These are phyloP conservation scores for Hebeloma cylindrosporum DNA, from an alignment of 768 basidiomycete species.

Conservation along the genomic window DNA sequence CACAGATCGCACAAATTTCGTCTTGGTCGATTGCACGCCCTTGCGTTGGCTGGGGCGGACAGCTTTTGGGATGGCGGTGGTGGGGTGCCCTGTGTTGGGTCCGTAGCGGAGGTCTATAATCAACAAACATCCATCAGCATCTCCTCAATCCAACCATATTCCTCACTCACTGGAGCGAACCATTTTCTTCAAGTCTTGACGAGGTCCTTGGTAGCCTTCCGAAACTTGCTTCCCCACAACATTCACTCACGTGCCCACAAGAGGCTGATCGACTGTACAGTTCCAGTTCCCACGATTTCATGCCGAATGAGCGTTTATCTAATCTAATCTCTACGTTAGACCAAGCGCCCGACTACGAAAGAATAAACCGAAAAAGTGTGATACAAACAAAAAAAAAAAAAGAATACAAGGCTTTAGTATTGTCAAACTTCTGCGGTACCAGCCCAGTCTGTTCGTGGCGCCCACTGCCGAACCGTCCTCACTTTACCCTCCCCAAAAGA, in stretches of 20 bases:
- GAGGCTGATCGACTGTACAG: constrained; percentile 65
- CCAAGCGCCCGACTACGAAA: not conserved
- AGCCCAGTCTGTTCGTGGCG: constrained; percentile 35
- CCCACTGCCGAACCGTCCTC: constrained; percentile 53
- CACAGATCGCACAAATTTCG: constrained; percentile 90
- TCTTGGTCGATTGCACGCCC: constrained; percentile 86
- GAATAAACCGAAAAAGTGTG: constrained; percentile 14
- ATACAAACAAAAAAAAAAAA: constrained; percentile 19
- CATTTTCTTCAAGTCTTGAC: constrained; percentile 71
- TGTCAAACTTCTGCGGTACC: constrained; percentile 41
- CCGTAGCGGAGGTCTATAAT: constrained; percentile 78
- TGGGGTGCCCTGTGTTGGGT: constrained; percentile 85
- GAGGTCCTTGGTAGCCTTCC: constrained; percentile 36
- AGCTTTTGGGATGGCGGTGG: constrained; percentile 76
- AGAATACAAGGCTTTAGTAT: constrained; percentile 14
- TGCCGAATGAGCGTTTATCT: constrained; percentile 25
- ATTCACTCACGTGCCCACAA: constrained; percentile 39
- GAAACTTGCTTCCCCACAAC: constrained; percentile 21
- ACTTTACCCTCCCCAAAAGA: constrained; percentile 41
- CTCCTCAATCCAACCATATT: constrained; percentile 2
- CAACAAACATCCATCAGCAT: constrained; percentile 15
- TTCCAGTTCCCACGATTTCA: constrained; percentile 32
- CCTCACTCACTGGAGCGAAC: constrained; percentile 67
- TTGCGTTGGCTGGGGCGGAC: constrained; percentile 88
- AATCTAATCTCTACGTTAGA: constrained; percentile 27